A percentile compares a stretch with the other conserved stretches of the same genome.
Conservation (phyloP, 148 eudicot species). For the Cornus florida region DNA sequence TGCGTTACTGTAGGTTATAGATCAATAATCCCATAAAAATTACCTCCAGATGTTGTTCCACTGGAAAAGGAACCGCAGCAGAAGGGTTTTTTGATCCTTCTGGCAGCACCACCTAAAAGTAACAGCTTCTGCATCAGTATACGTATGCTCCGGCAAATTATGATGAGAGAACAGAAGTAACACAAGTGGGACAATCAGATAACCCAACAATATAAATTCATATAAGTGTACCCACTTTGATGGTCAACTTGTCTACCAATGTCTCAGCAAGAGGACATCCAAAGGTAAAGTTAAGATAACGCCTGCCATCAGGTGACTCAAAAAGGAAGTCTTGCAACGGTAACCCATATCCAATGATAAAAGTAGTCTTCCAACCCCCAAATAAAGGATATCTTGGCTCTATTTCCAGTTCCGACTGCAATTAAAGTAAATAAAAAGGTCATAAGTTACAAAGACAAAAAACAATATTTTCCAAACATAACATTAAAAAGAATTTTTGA, state of each 20-base stretch:
- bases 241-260: constrained; percentile 74
- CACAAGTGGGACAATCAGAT: neutral
- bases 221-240: constrained; percentile 53
- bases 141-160: constrained; percentile 5
- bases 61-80: constrained; percentile 62
- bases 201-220: neutral
- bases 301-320: constrained; percentile 74
- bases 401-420: constrained; percentile 89
- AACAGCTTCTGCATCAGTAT: constrained; percentile 10
- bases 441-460: neutral
- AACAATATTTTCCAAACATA: neutral
- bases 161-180: neutral
- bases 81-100: constrained; percentile 87
- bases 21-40: neutral
- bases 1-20: neutral
- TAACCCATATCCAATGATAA: constrained; percentile 83
- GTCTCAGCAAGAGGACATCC: constrained; percentile 81
- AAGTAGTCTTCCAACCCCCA: constrained; percentile 98
- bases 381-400: constrained; percentile 96
- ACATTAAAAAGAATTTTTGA: constrained; percentile 1
- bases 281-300: constrained; percentile 82
- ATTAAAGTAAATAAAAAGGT: constrained; percentile 11
- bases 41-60: constrained; percentile 84
- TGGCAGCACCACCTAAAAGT: constrained; percentile 79
- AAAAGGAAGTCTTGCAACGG: constrained; percentile 90